A percentile compares a stretch with the other conserved stretches of the same genome.
phyloP scores from a whole-genome alignment of 2,329 filamentous ascomycete species.

The Fusarium ambrosium region DNA sequence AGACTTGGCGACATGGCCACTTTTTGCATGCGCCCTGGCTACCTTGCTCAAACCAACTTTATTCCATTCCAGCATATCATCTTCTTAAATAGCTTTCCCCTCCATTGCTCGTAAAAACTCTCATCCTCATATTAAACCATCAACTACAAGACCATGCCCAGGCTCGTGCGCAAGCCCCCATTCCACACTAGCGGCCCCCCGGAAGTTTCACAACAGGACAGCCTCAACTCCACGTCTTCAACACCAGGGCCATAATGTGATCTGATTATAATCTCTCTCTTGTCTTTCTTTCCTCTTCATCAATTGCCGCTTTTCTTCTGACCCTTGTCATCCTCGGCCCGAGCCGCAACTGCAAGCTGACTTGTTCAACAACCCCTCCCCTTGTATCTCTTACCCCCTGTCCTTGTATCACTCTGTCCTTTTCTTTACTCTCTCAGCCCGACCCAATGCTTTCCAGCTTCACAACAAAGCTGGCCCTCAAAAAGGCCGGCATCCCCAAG shows the following conservation, averaged over 20 bases:
- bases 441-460: conserved; percentile 66
- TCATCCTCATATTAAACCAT: not conserved
- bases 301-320: not conserved
- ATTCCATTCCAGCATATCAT: not conserved
- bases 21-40: not conserved
- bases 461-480: conserved; percentile 70
- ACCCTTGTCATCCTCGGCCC: conserved; percentile 7
- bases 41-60: not conserved
- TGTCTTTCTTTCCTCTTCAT: not conserved
- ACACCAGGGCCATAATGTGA: conserved; percentile 9
- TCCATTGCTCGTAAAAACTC: not conserved
- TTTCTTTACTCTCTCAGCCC: conserved; percentile 26
- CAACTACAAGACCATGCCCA: not conserved
- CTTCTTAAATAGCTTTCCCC: not conserved
- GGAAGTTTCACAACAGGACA: conserved; percentile 30
- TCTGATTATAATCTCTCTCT: not conserved
- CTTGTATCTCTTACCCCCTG: not conserved
- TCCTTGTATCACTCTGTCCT: conserved; percentile 12
- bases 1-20: not conserved
- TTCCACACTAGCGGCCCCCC: conserved; percentile 35
- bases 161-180: conserved; percentile 11
- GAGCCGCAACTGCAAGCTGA: conserved; percentile 9
- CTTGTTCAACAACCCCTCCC: not conserved
- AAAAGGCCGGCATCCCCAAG: conserved; percentile 67
- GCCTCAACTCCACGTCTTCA: conserved; percentile 32